Base-by-base conservation (phyloP, 495 filamentous ascomycete genomes). In the Lasiosphaeriaceae sp. region DNA sequence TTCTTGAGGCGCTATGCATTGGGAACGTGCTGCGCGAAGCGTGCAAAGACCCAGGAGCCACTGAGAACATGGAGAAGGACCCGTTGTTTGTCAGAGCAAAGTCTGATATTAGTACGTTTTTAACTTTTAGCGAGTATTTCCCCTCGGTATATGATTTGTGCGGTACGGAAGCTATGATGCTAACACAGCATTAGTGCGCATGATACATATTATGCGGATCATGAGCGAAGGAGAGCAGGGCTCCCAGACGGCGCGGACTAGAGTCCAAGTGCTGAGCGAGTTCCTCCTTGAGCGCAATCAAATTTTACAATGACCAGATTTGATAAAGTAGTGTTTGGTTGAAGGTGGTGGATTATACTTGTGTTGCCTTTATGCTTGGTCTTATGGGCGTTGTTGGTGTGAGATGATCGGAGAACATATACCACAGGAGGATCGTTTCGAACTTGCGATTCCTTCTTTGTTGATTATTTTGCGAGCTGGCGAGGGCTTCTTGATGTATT, bases 1-100 rank as follows among this genome's bases (percentile, higher is more conserved):
- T 90, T 65, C 70, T 88, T 45, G 86, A 88, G 67, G 84, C 84
- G 21, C 68, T 86, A 64, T 77, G 82, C 60, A 74, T 77, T 31
- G 76, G 75, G 14, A 71, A 70, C 50, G 74, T 80, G 35, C 48
- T 80, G 55, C 63, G 69, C 17, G 77, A 79, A 60, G 71, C 39
- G 56, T 66, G 52, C 11, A 49, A 62, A 21, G 73, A 73, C 54
- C 61, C 62, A 1, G 61, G 65, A 0, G 70, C 65, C 0, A 66
- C 59, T 26, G 70, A 74, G 34, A 61, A 60, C 0, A 52, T 79
- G 44, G 54, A 57, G 7, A 73, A 76, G 53, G 83, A 84, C 64
- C 77, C 79, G 12, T 59, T 82, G 52, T 82, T 78, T 65, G 71
- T 80, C 21, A 72, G 79, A 55, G 83, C 77, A 1, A 81, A 76